These are phyloP conservation scores for Echria macrotheca DNA, from an alignment of 495 filamentous ascomycete species.

Conservation along the genomic window DNA sequence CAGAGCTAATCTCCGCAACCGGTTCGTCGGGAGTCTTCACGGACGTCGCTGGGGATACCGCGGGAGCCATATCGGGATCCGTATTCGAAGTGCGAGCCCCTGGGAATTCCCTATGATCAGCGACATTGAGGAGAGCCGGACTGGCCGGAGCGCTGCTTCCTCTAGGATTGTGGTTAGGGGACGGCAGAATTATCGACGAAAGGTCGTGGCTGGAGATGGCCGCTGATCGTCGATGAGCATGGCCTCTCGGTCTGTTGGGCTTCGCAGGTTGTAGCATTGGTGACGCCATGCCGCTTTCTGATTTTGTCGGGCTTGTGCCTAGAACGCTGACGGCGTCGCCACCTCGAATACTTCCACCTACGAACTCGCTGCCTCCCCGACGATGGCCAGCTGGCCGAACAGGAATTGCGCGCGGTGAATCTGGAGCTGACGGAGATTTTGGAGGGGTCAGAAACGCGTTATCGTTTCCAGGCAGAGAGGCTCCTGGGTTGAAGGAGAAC, in stretches of 20 bases:
- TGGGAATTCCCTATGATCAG: slow-evolving; percentile 36
- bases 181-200: slow-evolving; percentile 60
- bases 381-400: slow-evolving; percentile 53
- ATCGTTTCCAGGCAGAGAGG: slow-evolving; percentile 25
- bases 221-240: slow-evolving; percentile 80
- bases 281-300: slow-evolving; percentile 50
- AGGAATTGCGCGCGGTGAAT: slow-evolving; percentile 39
- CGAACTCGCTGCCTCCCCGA: slow-evolving; percentile 71
- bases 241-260: slow-evolving; percentile 55
- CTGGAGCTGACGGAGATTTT: slow-evolving; percentile 32
- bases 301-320: slow-evolving; percentile 60
- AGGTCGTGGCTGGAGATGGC: slow-evolving; percentile 84
- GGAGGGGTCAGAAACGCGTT: slow-evolving; percentile 37
- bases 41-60: slow-evolving; percentile 1
- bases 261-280: slow-evolving; percentile 43
- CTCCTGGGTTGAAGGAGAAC: slow-evolving; percentile 62
- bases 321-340: slow-evolving; percentile 50
- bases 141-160: slow-evolving; percentile 64
- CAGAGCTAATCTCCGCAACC: too few relatives aligned
- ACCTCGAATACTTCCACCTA: slow-evolving; percentile 63
- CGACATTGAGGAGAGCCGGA: slow-evolving; percentile 47
- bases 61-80: slow-evolving; percentile 6
- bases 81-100: too few relatives aligned
- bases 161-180: slow-evolving; percentile 41
- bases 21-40: slow-evolving; percentile 1